Evolutionary conservation across 495 filamentous ascomycete genomes (phyloP), one percentile per base, ranked within the genome.

Genomic region (Aspergillus coremiiformis): DNA sequence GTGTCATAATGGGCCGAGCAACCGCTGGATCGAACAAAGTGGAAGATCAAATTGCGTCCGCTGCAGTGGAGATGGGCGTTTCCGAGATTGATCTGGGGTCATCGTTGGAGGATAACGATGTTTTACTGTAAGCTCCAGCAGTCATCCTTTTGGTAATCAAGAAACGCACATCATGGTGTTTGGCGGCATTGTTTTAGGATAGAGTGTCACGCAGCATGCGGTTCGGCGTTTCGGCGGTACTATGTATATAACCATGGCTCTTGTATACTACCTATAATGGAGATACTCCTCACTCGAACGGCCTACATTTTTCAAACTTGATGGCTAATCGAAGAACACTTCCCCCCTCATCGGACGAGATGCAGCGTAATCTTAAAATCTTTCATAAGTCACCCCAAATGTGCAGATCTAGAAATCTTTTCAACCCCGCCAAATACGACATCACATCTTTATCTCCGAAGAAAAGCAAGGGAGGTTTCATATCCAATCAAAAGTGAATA

Each of bases 31-130:
- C 72, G 37, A 32, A 53, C 21, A 56, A 54, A 4, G 61, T 72
- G n/a, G 69, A 80, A 44, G 57, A 64, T 3, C 61, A 73, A 35
- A 63, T 84, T 21, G 58, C 61, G 20, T 55, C 63, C 19, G 77
- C 76, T 19, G 79, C 80, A 14, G 47, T 51, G 42, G 78, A 83
- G 51, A 84, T 85, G 81, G 75, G 77, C 6, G 73, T 78, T 14
- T 41, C 49, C 9, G 66, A 58, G 6, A 54, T 75, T 26, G 53
- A 67, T 41, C 53, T 76, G 20, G 70, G 65, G 3, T 54, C 58
- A 26, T 55, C 64, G 15, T 33, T 68, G 0, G 63, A 66, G 14
- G 61, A 65, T 39, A 65, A 65, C 46, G 63, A 60, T 54, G 61
- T 68, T 51, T 56, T 70, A 30, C 52, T 62, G 26, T 65, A 59